phyloP scores from a whole-genome alignment of 2,329 filamentous ascomycete species.

The Lasiodiplodia hormozganensis region DNA sequence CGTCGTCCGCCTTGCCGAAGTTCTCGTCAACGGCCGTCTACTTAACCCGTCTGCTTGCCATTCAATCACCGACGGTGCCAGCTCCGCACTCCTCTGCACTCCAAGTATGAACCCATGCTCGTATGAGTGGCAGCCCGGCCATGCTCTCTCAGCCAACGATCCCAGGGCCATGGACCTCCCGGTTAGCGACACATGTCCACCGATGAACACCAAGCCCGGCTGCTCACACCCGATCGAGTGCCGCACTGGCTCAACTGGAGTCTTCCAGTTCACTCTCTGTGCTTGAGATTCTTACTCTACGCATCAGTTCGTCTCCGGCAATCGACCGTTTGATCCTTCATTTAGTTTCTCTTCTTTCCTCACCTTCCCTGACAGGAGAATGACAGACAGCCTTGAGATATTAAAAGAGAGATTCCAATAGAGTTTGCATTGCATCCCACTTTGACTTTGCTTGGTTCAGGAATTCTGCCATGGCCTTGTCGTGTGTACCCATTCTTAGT shows the following conservation, averaged over 20 bases:
- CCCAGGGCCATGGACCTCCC: neutral
- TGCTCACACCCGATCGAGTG: conserved; percentile 7
- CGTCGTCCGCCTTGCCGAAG: neutral
- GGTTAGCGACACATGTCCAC: neutral
- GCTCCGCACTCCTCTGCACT: neutral
- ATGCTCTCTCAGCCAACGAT: neutral
- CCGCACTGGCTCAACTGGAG: neutral
- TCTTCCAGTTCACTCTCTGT: neutral
- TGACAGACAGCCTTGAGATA: neutral
- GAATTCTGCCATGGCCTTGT: neutral
- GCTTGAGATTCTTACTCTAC: neutral
- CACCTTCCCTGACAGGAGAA: neutral
- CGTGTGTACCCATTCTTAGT: neutral
- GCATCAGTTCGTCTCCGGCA: neutral
- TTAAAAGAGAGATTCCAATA: neutral
- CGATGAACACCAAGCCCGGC: neutral
- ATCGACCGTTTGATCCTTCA: neutral
- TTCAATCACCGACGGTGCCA: neutral
- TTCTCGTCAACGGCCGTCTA: neutral
- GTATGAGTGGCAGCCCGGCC: neutral
- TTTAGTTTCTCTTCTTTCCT: neutral
- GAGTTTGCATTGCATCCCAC: neutral
- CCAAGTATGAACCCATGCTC: neutral
- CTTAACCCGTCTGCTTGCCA: neutral
- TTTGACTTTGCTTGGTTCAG: neutral